A percentile compares a stretch with the other conserved stretches of the same genome.
These are phyloP conservation scores for Colletotrichum sp. DNA, from an alignment of 2,329 filamentous ascomycete genomes.

Conservation along the genomic window DNA sequence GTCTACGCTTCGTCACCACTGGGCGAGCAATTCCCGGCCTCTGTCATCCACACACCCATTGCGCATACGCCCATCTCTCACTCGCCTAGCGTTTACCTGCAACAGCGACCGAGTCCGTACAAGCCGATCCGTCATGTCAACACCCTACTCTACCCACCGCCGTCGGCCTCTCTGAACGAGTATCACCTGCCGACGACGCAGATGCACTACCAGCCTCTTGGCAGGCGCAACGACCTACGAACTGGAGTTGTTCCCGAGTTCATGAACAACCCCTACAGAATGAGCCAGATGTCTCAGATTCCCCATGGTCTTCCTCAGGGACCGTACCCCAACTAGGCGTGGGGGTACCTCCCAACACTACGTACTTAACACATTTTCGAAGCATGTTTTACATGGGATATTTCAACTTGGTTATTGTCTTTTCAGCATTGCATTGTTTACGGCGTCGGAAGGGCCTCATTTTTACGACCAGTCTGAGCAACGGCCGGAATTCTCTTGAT, in stretches of 20 bases:
- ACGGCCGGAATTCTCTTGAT: neutral
- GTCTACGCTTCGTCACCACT: conserved; percentile 72
- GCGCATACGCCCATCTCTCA: conserved; percentile 71
- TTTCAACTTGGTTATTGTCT: neutral
- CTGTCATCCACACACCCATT: conserved; percentile 62
- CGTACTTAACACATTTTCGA: neutral
- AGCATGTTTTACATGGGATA: neutral
- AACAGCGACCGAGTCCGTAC: conserved; percentile 90
- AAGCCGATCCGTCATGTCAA: conserved; percentile 89
- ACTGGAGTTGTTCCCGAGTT: conserved; percentile 76
- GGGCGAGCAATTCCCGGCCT: conserved; percentile 63
- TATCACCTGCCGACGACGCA: conserved; percentile 72
- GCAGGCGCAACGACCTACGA: conserved; percentile 70
- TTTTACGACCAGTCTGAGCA: neutral
- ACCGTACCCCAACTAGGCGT: conserved; percentile 39
- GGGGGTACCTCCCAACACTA: neutral
- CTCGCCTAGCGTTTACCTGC: conserved; percentile 87
- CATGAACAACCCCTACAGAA: conserved; percentile 15
- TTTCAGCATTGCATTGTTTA: conserved; percentile 20
- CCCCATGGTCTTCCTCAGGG: conserved; percentile 30
- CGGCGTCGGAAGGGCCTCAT: conserved; percentile 21
- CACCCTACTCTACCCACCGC: conserved; percentile 87
- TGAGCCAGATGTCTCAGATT: conserved; percentile 16
- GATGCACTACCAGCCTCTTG: conserved; percentile 84
- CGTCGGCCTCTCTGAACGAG: conserved; percentile 78